phyloP scores from a whole-genome alignment of 2,329 filamentous ascomycete genomes.

The Raffaelea albimanens region DNA sequence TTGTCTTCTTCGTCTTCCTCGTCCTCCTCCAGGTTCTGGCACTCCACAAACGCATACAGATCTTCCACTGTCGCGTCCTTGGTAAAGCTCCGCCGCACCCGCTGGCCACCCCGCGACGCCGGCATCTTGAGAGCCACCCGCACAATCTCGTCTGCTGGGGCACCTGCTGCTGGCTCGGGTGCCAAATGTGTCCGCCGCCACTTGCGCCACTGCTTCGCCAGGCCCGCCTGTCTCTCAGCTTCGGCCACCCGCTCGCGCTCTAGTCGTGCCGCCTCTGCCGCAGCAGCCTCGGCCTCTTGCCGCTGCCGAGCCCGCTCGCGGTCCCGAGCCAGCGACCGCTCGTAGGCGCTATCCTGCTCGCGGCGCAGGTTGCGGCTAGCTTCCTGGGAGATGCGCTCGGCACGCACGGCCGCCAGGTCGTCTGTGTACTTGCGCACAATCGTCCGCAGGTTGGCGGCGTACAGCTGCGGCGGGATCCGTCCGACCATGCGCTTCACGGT shows the following conservation, averaged over 20 bases:
- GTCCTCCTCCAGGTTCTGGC: conserved; percentile 49
- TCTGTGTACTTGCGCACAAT: conserved; percentile 69
- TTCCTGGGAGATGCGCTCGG: conserved; percentile 69
- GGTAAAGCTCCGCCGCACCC: conserved; percentile 62
- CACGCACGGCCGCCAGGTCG: conserved; percentile 64
- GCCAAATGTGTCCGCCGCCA: conserved; percentile 66
- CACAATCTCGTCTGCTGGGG: conserved; percentile 60
- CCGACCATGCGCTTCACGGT: conserved; percentile 73
- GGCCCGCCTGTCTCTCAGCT: conserved; percentile 36
- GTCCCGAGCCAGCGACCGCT: conserved; percentile 80
- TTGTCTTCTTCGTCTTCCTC: conserved; percentile 16
- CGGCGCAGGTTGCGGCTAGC: conserved; percentile 71
- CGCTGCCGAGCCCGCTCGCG: conserved; percentile 71
- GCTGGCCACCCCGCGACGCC: conserved; percentile 51
- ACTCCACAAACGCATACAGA: conserved; percentile 93
- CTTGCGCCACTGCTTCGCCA: conserved; percentile 53
- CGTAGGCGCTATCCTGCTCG: conserved; percentile 89
- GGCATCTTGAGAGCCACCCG: conserved; percentile 61
- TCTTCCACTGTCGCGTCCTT: conserved; percentile 69
- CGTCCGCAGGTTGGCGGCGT: conserved; percentile 63
- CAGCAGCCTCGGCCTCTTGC: conserved; percentile 63
- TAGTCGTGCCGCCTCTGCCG: conserved; percentile 56
- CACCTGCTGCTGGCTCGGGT: conserved; percentile 49
- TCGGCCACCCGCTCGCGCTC: conserved; percentile 53
- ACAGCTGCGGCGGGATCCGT: conserved; percentile 58